Evolutionary conservation across 108 stramenopile genomes (phyloP).

Genomic region (Conticribra weissflogii): DNA sequence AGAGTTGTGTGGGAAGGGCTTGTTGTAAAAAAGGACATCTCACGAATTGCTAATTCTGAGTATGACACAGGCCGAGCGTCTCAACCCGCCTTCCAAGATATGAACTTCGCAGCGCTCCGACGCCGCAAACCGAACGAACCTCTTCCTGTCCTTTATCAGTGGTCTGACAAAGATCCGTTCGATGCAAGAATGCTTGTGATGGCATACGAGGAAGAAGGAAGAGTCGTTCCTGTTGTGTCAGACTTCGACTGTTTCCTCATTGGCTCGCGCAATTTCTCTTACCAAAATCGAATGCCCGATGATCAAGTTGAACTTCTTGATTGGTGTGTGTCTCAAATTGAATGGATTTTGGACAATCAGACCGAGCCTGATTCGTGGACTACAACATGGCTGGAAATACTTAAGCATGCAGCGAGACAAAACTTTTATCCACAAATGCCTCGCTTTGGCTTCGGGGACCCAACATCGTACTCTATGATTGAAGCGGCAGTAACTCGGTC

Average conservation of each 20-base stretch:
- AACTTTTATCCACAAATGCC: slow-evolving; percentile 48
- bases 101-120: slow-evolving; percentile 54
- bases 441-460: slow-evolving; percentile 59
- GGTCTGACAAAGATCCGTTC: slow-evolving; percentile 39
- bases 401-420: slow-evolving; percentile 31
- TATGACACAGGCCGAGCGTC: slow-evolving; percentile 51
- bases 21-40: slow-evolving; percentile 41
- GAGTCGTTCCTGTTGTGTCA: slow-evolving; percentile 56
- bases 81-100: slow-evolving; percentile 59
- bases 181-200: slow-evolving; percentile 48
- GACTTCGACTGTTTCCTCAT: slow-evolving; percentile 68
- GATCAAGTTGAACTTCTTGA: slow-evolving; percentile 58
- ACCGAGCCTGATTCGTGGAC: slow-evolving; percentile 52
- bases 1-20: slow-evolving; percentile 54
- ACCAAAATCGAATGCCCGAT: slow-evolving; percentile 32
- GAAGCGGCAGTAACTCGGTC: slow-evolving; percentile 37
- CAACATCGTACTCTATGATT: slow-evolving; percentile 50
- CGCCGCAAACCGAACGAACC: slow-evolving; percentile 7
- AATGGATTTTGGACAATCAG: slow-evolving; percentile 43
- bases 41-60: slow-evolving; percentile 22
- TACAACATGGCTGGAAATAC: slow-evolving; percentile 53
- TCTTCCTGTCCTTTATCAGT: slow-evolving; percentile 51
- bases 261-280: slow-evolving; percentile 47
- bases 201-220: slow-evolving; percentile 61
- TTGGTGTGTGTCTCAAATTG: slow-evolving; percentile 47